Percentiles rank a stretch among this genome's conserved stretches.
Conservation (phyloP, 352 stramenopile genomes). For the Globisporangium nunn region DNA sequence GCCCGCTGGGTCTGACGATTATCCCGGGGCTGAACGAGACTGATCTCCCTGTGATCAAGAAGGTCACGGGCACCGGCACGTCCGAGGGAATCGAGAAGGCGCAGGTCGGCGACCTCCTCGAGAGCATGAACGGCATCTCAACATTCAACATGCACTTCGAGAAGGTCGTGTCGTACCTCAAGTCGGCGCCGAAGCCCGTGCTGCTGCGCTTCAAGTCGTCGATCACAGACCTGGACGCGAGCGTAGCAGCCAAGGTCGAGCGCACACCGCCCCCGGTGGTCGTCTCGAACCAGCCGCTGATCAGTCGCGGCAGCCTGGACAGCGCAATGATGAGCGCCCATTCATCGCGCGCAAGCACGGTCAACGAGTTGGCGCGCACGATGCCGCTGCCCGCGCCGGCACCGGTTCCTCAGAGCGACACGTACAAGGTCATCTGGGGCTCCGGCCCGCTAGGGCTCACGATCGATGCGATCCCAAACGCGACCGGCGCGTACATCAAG, state of each 20-base stretch:
- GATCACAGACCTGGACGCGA: conserved; percentile 24
- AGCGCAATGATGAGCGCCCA: conserved; percentile 5
- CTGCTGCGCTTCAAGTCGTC: conserved; percentile 57
- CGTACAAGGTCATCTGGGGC: conserved; percentile 81
- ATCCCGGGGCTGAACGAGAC: conserved; percentile 75
- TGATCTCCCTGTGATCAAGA: conserved; percentile 83
- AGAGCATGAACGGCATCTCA: conserved; percentile 75
- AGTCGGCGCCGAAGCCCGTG: conserved; percentile 74
- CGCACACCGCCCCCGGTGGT: neutral
- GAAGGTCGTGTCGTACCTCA: conserved; percentile 75
- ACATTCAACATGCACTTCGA: conserved; percentile 71
- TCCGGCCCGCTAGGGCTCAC: conserved; percentile 67
- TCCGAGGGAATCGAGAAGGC: conserved; percentile 74
- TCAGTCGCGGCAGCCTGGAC: conserved; percentile 8
- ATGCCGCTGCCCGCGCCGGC: conserved; percentile 16
- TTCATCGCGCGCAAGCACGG: neutral
- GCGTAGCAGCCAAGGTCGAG: neutral
- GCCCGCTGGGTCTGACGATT: conserved; percentile 76
- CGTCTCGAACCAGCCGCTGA: conserved; percentile 6
- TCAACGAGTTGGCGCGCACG: conserved; percentile 14
- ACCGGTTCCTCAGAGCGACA: conserved; percentile 19
- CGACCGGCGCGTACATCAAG: conserved; percentile 74
- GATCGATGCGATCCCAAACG: conserved; percentile 62
- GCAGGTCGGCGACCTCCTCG: conserved; percentile 73
- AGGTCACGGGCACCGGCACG: conserved; percentile 79